Conservation (phyloP, 805 yeast genomes). For the Naumovozyma castellii region DNA sequence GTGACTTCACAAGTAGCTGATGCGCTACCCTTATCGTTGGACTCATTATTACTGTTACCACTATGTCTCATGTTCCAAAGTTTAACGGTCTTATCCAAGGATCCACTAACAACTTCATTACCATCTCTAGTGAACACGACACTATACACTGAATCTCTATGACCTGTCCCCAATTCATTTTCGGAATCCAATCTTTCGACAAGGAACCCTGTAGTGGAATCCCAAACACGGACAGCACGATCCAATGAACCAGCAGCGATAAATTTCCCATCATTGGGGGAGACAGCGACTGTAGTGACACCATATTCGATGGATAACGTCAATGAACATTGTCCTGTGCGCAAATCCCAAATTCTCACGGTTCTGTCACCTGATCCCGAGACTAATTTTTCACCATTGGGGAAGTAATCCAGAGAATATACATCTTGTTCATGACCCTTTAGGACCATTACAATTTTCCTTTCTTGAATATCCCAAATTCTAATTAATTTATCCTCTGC, state of each 20-base stretch:
- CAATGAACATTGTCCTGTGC: constrained; percentile 78
- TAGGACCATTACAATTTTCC: constrained; percentile 75
- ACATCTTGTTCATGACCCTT: constrained; percentile 97
- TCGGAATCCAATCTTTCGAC: constrained; percentile 90
- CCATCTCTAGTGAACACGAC: constrained; percentile 91
- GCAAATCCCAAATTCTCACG: constrained; percentile 90
- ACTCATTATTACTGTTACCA: constrained; percentile 30
- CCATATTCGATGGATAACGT: constrained; percentile 93
- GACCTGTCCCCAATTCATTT: constrained; percentile 82
- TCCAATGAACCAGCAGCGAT: constrained; percentile 96
- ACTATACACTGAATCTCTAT: constrained; percentile 89
- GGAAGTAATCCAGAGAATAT: constrained; percentile 89
- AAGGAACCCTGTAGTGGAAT: constrained; percentile 80
- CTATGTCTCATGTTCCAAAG: constrained; percentile 75
- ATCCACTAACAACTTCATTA: constrained; percentile 85
- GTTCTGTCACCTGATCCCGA: constrained; percentile 96
- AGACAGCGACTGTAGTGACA: constrained; percentile 93
- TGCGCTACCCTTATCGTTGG: constrained; percentile 30
- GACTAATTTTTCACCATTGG: constrained; percentile 85
- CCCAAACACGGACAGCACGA: constrained; percentile 95
- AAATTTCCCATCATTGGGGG: constrained; percentile 78
- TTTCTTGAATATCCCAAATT: constrained; percentile 87
- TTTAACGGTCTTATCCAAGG: constrained; percentile 91
- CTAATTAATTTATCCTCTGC: constrained; percentile 85
- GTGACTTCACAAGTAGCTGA: constrained; percentile 75